A percentile compares a stretch with the other conserved stretches of the same genome.
These are phyloP conservation scores for Colletotrichum musae DNA, from an alignment of 2,329 filamentous ascomycete species.

Conservation along the genomic window DNA sequence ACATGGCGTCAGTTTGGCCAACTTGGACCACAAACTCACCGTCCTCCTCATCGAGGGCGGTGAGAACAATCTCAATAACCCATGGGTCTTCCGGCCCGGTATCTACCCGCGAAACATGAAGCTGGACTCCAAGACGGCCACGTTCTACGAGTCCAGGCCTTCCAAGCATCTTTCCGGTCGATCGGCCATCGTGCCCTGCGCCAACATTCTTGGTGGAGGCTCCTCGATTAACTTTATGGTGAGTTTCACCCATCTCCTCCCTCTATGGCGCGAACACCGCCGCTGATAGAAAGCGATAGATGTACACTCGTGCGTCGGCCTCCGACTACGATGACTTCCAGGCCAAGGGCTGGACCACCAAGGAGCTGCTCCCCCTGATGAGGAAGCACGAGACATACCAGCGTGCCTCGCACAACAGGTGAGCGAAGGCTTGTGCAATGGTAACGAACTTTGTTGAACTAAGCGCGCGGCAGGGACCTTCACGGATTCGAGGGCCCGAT, in stretches of 20 bases:
- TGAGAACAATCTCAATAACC: slow-evolving; percentile 83
- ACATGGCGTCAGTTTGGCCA: slow-evolving; percentile 73
- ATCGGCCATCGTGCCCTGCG: slow-evolving; percentile 81
- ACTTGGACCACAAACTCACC: slow-evolving; percentile 80
- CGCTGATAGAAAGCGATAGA: slow-evolving; percentile 58
- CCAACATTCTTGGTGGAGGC: slow-evolving; percentile 79
- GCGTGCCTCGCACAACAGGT: slow-evolving; percentile 71
- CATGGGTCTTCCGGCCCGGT: slow-evolving; percentile 82
- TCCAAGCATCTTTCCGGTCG: slow-evolving; percentile 80
- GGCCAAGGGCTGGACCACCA: slow-evolving; percentile 83
- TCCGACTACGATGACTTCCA: slow-evolving; percentile 86
- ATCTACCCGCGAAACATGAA: slow-evolving; percentile 86
- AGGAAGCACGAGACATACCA: slow-evolving; percentile 87
- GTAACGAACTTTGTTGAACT: slow-evolving; percentile 17
- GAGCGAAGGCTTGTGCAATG: slow-evolving; percentile 24
- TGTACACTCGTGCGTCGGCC: slow-evolving; percentile 80
- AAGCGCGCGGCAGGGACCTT: slow-evolving; percentile 62
- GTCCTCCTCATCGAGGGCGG: slow-evolving; percentile 80
- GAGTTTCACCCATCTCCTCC: slow-evolving; percentile 22
- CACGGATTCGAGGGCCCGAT: slow-evolving; percentile 87
- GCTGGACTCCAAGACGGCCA: slow-evolving; percentile 84
- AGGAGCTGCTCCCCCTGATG: slow-evolving; percentile 83
- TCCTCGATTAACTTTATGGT: slow-evolving; percentile 86
- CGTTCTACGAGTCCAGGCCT: slow-evolving; percentile 84
- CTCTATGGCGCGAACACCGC: background rate